These are phyloP conservation scores for Saposhnikovia divaricata DNA, from an alignment of 129 eudicot species.

Conservation along the genomic window DNA sequence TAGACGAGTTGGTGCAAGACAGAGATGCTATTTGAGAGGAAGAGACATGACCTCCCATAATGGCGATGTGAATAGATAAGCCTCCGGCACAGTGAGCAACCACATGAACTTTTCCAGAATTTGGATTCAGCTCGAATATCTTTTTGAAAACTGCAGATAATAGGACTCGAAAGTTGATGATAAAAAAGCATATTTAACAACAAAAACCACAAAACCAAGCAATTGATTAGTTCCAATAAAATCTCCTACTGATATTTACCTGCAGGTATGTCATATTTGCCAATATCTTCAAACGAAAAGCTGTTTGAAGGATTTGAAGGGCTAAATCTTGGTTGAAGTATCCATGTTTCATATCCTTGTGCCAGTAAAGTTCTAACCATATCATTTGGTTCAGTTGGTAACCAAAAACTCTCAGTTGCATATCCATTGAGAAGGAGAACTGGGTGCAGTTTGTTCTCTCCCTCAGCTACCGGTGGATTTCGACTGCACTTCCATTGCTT, in stretches of 20 bases:
- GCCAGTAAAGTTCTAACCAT: conserved; percentile 37
- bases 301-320: conserved; percentile 21
- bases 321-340: conserved; percentile 41
- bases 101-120: conserved; percentile 20
- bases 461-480: conserved; percentile 3
- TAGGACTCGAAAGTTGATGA: background rate
- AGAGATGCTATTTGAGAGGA: conserved; percentile 35
- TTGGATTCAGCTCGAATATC: conserved; percentile 15
- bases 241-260: conserved; percentile 15
- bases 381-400: conserved; percentile 44
- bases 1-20: conserved; percentile 47
- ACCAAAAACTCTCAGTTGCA: conserved; percentile 34
- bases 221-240: background rate
- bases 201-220: background rate
- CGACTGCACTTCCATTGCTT: conserved; percentile 35
- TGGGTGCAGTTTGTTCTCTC: conserved; percentile 18
- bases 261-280: conserved; percentile 38
- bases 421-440: conserved; percentile 42
- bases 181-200: background rate
- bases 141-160: conserved; percentile 20
- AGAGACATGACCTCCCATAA: conserved; percentile 46
- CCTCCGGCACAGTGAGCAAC: conserved; percentile 40
- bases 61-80: conserved; percentile 28
- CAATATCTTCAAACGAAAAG: conserved; percentile 44
- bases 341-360: conserved; percentile 40